phyloP scores from a whole-genome alignment of 805 yeast genomes.

The Barnettozyma salicaria region DNA sequence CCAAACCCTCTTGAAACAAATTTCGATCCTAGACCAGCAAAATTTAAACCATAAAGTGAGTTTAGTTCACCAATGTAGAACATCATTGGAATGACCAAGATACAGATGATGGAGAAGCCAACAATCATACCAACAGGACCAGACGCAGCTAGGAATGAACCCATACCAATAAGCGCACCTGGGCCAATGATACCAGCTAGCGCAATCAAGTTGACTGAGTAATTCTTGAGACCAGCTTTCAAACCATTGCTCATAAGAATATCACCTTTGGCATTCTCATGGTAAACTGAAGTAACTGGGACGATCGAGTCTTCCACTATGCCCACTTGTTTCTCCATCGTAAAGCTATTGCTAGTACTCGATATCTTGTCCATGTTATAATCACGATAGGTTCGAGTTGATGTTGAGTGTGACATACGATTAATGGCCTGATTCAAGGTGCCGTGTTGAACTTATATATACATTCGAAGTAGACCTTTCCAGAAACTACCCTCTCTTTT shows the following conservation, averaged over 20 bases:
- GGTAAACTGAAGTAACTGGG: slow-evolving; percentile 11
- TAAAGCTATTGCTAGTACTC: not conserved
- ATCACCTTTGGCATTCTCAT: slow-evolving; percentile 22
- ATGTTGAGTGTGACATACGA: too few relatives aligned
- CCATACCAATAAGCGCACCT: slow-evolving; percentile 50
- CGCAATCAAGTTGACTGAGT: slow-evolving; percentile 47
- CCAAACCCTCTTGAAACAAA: slow-evolving; percentile 52
- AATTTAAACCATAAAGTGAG: slow-evolving; percentile 47
- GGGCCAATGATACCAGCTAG: slow-evolving; percentile 58
- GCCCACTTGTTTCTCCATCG: slow-evolving; percentile 1
- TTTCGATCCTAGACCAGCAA: slow-evolving; percentile 45
- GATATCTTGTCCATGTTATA: not conserved
- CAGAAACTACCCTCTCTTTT: too few relatives aligned
- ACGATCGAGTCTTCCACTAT: not conserved
- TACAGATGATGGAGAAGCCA: slow-evolving; percentile 48
- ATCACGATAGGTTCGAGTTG: too few relatives aligned
- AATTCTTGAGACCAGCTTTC: slow-evolving; percentile 42
- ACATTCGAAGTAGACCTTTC: too few relatives aligned
- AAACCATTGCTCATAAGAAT: slow-evolving; percentile 31
- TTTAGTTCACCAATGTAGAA: slow-evolving; percentile 51
- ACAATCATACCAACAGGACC: slow-evolving; percentile 49
- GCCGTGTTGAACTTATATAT: too few relatives aligned
- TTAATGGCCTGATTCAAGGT: too few relatives aligned
- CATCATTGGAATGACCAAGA: slow-evolving; percentile 50
- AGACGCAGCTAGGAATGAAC: slow-evolving; percentile 41